These are phyloP conservation scores for Coemansia aciculifera DNA, from an alignment of 192 early-diverging fungal genomes.

Conservation along the genomic window DNA sequence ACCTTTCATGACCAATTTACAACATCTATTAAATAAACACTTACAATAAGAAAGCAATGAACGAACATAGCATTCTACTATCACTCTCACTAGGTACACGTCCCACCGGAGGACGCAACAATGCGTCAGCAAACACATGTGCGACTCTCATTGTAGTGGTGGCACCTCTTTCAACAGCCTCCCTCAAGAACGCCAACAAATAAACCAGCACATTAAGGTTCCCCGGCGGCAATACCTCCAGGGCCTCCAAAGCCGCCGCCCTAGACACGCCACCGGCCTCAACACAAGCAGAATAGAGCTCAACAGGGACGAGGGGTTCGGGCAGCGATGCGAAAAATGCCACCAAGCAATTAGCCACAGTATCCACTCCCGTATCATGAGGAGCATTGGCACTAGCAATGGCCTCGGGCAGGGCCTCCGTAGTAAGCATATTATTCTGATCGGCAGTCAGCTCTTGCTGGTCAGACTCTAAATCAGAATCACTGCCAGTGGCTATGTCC, in stretches of 20 bases:
- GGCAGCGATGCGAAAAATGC: conserved; percentile 69
- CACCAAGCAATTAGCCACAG: conserved; percentile 67
- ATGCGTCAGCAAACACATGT: conserved; percentile 31
- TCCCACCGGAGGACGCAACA: conserved; percentile 28
- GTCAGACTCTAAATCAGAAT: background rate
- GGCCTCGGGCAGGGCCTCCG: conserved; percentile 34
- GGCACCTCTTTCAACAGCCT: conserved; percentile 53
- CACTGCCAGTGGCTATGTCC: background rate
- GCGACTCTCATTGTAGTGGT: conserved; percentile 34
- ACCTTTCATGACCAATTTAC: background rate
- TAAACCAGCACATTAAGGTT: conserved; percentile 81
- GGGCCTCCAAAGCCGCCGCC: conserved; percentile 54
- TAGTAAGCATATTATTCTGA: background rate
- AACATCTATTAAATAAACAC: background rate
- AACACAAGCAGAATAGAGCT: conserved; percentile 64
- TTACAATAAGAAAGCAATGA: conserved; percentile 30
- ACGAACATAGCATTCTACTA: background rate
- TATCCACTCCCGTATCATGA: conserved; percentile 64
- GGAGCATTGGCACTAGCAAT: conserved; percentile 54
- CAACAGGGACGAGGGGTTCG: conserved; percentile 70
- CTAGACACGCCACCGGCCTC: conserved; percentile 59
- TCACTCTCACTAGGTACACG: conserved; percentile 2
- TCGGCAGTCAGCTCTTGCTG: background rate
- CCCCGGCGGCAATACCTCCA: conserved; percentile 62
- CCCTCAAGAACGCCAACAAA: conserved; percentile 74